phyloP scores from a whole-genome alignment of 1,139 yeast species.

The Pichia sp. region DNA sequence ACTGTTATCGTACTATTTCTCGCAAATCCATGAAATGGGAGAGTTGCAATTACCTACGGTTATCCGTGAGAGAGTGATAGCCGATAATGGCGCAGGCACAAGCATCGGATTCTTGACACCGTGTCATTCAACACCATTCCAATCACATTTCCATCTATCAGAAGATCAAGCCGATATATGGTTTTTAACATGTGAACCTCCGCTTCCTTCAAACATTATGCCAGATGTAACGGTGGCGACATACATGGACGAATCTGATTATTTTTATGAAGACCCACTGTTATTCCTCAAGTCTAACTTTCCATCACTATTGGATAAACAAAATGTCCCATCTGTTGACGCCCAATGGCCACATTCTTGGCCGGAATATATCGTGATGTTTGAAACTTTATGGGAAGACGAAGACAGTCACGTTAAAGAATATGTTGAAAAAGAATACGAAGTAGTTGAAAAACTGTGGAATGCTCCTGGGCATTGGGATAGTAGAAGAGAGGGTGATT shows the following conservation, averaged over 20 bases:
- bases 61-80: not conserved
- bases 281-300: conserved; percentile 48
- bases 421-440: not conserved
- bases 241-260: conserved; percentile 87
- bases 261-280: conserved; percentile 66
- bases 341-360: conserved; percentile 44
- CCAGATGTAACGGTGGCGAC: conserved; percentile 27
- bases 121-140: conserved; percentile 98
- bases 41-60: conserved; percentile 63
- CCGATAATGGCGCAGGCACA: not conserved
- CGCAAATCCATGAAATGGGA: conserved; percentile 79
- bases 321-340: too few species aligned
- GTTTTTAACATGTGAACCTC: conserved; percentile 94
- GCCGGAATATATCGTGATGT: conserved; percentile 74
- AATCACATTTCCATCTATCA: conserved; percentile 69
- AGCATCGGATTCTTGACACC: conserved; percentile 86
- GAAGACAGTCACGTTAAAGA: not conserved
- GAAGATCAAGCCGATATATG: conserved; percentile 49
- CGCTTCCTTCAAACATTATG: conserved; percentile 40
- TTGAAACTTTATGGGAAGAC: conserved; percentile 38
- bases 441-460: conserved; percentile 10
- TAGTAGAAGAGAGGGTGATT: conserved; percentile 71
- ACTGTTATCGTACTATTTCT: conserved; percentile 37
- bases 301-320: conserved; percentile 28
- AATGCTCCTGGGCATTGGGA: conserved; percentile 67